Evolutionary conservation across 306 rosid species (phyloP), one percentile per base, ranked within the genome.

Genomic region (Lotus japonicus): DNA sequence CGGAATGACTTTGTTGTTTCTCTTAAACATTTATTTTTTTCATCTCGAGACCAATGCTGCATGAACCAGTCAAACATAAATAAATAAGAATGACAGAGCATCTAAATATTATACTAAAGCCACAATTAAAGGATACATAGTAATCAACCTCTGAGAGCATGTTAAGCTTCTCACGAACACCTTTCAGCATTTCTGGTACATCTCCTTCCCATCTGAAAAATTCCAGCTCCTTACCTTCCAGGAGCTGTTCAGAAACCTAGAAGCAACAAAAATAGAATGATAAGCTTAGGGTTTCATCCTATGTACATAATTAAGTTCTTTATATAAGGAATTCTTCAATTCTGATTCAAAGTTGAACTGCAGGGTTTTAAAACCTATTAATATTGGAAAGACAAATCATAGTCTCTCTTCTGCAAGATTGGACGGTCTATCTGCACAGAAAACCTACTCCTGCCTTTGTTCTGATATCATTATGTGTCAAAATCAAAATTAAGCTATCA

Each of bases 11-110:
- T 88, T 12, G 88, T 72, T 12, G 97, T 74, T 90, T 94, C 97
- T 81, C 68, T 88, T 55, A 90, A 70, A 78, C 95, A 86, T 84
- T 79, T 88, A 60, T 90, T 90, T 73, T 86, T 90, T 52, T 82
- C 89, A 64, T 88, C 89, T 39, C 95, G 87, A 70, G 81, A 21
- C 97, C 97, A 90, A 75, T 88, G 89, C 96, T 94, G 88, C 81
- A 76, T 54, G 48, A 73, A 68, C 33, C 68, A 49, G 60, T 31
- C 42, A 41, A 60, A 36, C 60, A 71, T 11, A 23, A 59, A 55
- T 7, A 50, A 28, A 2, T 10, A 71, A 71, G 75, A 60, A 63
- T n/a, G 21, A 5, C 6, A 7, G 41, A 65, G 9, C 45, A 58
- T 17, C 56, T 11, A 23, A 69, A 70, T 35, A 68, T 51, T 48